Base-by-base conservation (phyloP, 768 basidiomycete species). In the Coprinopsis marcescibilis region DNA sequence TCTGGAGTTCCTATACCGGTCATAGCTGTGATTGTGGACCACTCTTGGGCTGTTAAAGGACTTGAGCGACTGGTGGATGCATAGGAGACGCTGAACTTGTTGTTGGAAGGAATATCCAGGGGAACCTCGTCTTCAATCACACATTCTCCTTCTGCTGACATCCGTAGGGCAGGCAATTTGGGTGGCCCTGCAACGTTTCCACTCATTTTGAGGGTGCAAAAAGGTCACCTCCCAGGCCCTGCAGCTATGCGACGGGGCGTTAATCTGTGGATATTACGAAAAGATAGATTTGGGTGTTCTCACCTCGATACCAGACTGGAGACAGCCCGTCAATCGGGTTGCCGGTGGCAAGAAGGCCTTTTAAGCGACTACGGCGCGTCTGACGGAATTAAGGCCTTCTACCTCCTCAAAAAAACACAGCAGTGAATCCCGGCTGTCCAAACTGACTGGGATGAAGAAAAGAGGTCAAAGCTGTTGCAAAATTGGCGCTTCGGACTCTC, bases 31-130 rank as follows among this genome's bases (percentile, higher is more conserved):
- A 11, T 8, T 43, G n/a, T 17, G 41, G 19, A n/a, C 17, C 39
- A 29, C 6, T 43, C 24, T 30, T n/a, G 17, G 19, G 26, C 4
- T 14, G 26, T 17, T 7, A 5, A 17, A 15, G 41, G 41, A 30
- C 17, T 43, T 29, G 24, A 5, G n/a, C 15, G 46, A 65, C 64
- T 45, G 65, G 65, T 50, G 17, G 66, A 60, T 12, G 78, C 72
- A 74, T 77, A 80, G 26, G 79, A 75, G 46, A 83, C 65, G 30
- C 73, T 77, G 61, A 84, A 83, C 62, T 75, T 79, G 66, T 63
- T 82, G 45, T 70, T 69, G 19, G 73, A 38, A 8, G 50, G 66
- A n/a, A 73, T 52, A 45, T 73, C 72, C 32, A 74, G 62, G 46
- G 72, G 55, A 37, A 77, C 64, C 30, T 68, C 60, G 47, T 81